Conservation (phyloP, 164 flowering plant species). For the Buxus sempervirens region DNA sequence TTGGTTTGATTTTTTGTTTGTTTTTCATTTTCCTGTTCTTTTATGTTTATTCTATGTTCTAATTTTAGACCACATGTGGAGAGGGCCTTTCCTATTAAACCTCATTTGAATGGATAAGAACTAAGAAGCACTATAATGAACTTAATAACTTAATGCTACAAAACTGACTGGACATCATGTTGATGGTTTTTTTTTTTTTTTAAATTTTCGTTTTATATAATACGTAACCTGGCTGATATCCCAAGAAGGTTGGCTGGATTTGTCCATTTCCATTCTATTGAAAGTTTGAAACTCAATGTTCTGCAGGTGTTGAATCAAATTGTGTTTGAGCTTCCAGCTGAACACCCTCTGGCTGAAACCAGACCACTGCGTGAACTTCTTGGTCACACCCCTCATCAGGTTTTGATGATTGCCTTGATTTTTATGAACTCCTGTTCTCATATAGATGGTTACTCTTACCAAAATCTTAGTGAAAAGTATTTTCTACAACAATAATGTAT, state of each 20-base stretch:
- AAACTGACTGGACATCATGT: background rate
- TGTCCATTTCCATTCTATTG: background rate
- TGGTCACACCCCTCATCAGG: slow-evolving; percentile 80
- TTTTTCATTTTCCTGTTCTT: background rate
- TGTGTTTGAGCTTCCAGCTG: slow-evolving; percentile 69
- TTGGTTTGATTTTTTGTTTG: background rate
- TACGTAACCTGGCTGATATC: too few relatives aligned
- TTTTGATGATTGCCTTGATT: slow-evolving; percentile 8
- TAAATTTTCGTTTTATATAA: too few relatives aligned
- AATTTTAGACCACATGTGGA: background rate
- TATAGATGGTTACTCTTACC: too few relatives aligned
- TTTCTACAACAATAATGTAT: background rate
- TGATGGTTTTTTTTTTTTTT: background rate
- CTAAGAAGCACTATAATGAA: background rate
- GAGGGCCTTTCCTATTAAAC: background rate
- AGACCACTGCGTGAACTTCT: slow-evolving; percentile 72
- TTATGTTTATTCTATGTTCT: background rate
- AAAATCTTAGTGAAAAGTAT: background rate
- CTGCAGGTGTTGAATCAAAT: slow-evolving; percentile 68
- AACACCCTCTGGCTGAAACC: slow-evolving; percentile 72
- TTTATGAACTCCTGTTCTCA: background rate
- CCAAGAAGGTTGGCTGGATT: background rate
- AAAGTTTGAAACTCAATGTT: background rate
- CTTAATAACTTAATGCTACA: background rate
- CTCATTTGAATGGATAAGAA: background rate